Evolutionary conservation across 2,329 filamentous ascomycete genomes (phyloP).

Genomic region (Aspergillus carbonarius): DNA sequence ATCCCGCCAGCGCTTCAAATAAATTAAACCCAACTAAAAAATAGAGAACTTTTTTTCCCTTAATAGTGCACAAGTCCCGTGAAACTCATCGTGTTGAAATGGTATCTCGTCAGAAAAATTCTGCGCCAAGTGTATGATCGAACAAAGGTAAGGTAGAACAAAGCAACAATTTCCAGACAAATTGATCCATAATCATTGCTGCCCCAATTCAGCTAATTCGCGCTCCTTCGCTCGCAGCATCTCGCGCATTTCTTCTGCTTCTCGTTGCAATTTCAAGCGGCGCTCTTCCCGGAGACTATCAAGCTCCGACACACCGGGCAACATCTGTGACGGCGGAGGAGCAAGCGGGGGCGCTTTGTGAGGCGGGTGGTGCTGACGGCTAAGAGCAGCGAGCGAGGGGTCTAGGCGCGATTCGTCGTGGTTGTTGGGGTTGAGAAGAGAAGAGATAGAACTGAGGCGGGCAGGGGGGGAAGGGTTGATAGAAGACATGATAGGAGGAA

Average conservation of each 20-base stretch:
- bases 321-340: conserved; percentile 25
- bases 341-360: conserved; percentile 25
- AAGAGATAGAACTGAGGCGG: conserved; percentile 72
- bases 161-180: conserved; percentile 10
- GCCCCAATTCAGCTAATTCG: conserved; percentile 60
- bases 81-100: conserved; percentile 15
- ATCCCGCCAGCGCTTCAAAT: conserved; percentile 23
- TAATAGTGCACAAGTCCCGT: conserved; percentile 14
- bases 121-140: conserved; percentile 20
- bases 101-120: conserved; percentile 22
- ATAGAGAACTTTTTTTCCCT: conserved; percentile 15
- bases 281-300: conserved; percentile 60
- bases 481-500: conserved; percentile 41
- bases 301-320: conserved; percentile 43
- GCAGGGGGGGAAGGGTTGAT: conserved; percentile 47
- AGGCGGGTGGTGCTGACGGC: conserved; percentile 30
- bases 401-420: conserved; percentile 44
- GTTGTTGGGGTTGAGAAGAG: conserved; percentile 61
- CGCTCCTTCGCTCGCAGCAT: conserved; percentile 71
- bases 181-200: conserved; percentile 18
- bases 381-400: conserved; percentile 36
- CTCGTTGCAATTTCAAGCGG: conserved; percentile 65
- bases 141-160: conserved; percentile 4
- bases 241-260: conserved; percentile 74
- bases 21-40: conserved; percentile 11